Evolutionary conservation across 164 flowering plant genomes (phyloP), one percentile per base, ranked within the genome.

Genomic region (Tetrastigma voinierianum): DNA sequence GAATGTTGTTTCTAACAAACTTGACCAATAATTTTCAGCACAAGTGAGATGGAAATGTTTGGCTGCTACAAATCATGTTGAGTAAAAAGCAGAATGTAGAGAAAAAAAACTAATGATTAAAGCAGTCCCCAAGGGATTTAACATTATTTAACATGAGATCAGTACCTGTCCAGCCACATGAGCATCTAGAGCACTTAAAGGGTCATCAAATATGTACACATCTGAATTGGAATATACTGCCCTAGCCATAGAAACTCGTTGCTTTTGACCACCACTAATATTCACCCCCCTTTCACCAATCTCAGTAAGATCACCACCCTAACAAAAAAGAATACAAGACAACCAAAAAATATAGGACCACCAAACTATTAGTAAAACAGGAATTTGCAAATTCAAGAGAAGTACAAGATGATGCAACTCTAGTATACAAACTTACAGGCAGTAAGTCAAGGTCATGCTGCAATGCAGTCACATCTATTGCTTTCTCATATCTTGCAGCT

Each of bases 271-370:
- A 67, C 99, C 99, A 76, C 99, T 96, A 52, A 96, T 91, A 66
- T 96, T 96, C 19, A 96, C 98, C 12, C 99, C 99, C 64, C 99
- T 84, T 83, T 96, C 99, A 67, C 99, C 99, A 72, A 96, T 96
- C 81, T 96, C 99, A 53, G 99, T 96, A 66, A 96, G 93, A 85
- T 96, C 99, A 81, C 99, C 95, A 65, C 99, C 99, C 99, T 96
- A 66, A 3, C 17, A 69, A 64, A 59, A 40, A 61, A 59, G 47
- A 18, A 66, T 44, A 47, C 51, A 7, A 65, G 24, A 57, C 8
- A 68, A 9, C 20, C 13, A 62, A 44, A 18, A 66, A 56, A 44
- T 12, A 49, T 46, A 60, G 53, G 23, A 6, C 2, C 44, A 43
- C 20, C 20, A 43, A 51, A 1, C 24, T 54, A 60, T 24, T 18